Evolutionary conservation across 371 early-diverging fungal species (phyloP), one percentile per base, ranked within the genome.

Genomic region (Circinella minor): DNA sequence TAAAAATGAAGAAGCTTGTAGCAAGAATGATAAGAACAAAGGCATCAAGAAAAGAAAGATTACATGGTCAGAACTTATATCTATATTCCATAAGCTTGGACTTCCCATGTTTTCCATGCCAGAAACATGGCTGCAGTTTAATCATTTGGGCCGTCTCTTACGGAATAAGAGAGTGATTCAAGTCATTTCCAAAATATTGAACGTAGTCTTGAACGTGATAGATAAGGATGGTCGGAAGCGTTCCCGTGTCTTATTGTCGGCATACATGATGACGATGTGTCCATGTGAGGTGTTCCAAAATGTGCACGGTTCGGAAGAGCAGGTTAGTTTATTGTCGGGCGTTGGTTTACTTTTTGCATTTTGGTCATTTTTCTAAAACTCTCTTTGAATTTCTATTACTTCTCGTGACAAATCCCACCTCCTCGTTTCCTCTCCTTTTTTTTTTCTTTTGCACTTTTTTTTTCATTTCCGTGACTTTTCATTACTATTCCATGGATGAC

Each of bases 261-360:
- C 90, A 13, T 93, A 88, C 76, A 87, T 93, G 87, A 88, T 89
- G 27, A 81, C 86, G 54, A 86, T 86, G 47, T 88, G 92, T 66
- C 88, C 93, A 5, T 47, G 61, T 49, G 89, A 87, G 70, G 83
- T 90, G 34, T 82, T 92, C 72, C 77, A 79, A 49, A 63, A 79
- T 51, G 79, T 82, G 11, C 64, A 77, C n/a, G 88, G 83, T 0
- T 63, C 51, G 10, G 80, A 84, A 43, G 90, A 90, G 69, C 79
- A 83, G 86, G 57, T 57, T 27, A 43, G 43, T 9, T 43, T 27
- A 27, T 27, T 27, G 27, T 27, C 27, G 1, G 27, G 27, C 2
- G 27, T 2, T 27, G 27, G 27, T 27, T 27, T 27, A 27, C 27
- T 27, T 27, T 27, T 27, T 27, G 27, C 27, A 27, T 27, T 27